Evolutionary conservation across 768 basidiomycete species (phyloP).

Genomic region (Lentinula edodes): DNA sequence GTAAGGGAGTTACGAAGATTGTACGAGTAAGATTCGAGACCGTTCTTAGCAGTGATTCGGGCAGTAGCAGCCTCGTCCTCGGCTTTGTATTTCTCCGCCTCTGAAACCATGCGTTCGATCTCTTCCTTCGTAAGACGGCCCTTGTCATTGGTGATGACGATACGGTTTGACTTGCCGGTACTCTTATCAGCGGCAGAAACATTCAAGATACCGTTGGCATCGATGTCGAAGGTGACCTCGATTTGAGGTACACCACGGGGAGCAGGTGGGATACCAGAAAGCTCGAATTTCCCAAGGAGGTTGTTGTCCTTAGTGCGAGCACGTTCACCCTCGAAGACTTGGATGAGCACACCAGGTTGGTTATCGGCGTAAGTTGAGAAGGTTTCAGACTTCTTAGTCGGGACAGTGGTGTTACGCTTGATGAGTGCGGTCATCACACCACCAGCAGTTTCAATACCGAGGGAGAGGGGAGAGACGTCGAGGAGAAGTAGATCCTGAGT

Average conservation of each 20-base stretch:
- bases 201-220: constrained; percentile 80
- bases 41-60: constrained; percentile 64
- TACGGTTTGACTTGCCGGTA: constrained; percentile 77
- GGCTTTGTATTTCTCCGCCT: constrained; percentile 40
- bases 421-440: constrained; percentile 54
- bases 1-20: constrained; percentile 64
- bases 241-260: constrained; percentile 88
- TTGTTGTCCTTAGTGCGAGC: constrained; percentile 89
- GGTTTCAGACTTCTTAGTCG: constrained; percentile 45
- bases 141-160: constrained; percentile 78
- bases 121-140: constrained; percentile 48
- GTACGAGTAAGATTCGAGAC: constrained; percentile 62
- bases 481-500: constrained; percentile 47
- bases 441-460: constrained; percentile 63
- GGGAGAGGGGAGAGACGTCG: constrained; percentile 50
- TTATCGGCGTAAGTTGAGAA: constrained; percentile 92
- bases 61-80: constrained; percentile 60
- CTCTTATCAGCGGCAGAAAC: constrained; percentile 81
- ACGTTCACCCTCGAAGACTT: constrained; percentile 89
- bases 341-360: constrained; percentile 84
- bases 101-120: constrained; percentile 50
- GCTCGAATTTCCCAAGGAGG: constrained; percentile 84
- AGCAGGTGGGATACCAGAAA: constrained; percentile 85
- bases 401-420: constrained; percentile 42
- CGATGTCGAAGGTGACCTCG: constrained; percentile 88